Percentiles rank a stretch among this genome's conserved stretches.
Conservation (phyloP, 805 yeast species). For the Wickerhamomyces subpelliculosus region DNA sequence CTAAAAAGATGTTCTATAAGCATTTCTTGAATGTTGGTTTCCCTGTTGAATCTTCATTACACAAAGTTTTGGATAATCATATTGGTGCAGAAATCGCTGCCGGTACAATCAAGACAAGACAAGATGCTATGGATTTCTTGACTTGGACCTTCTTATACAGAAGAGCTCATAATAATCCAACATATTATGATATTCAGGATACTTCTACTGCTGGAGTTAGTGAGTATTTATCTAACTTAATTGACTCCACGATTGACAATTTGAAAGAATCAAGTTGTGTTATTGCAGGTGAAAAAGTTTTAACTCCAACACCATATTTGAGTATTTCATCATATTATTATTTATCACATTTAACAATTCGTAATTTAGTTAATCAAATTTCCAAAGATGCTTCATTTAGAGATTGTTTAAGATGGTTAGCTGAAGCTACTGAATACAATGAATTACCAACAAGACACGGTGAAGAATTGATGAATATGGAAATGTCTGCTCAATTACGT, state of each 20-base stretch:
- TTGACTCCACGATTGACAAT: conserved; percentile 62
- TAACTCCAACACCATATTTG: conserved; percentile 72
- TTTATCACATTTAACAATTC: conserved; percentile 81
- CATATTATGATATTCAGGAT: conserved; percentile 77
- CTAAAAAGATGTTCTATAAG: conserved; percentile 77
- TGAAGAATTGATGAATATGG: conserved; percentile 76
- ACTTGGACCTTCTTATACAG: conserved; percentile 93
- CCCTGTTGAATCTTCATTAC: conserved; percentile 85
- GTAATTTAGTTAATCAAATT: conserved; percentile 55
- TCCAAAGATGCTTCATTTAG: conserved; percentile 41
- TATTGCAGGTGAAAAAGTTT: conserved; percentile 33
- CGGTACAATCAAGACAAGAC: conserved; percentile 90
- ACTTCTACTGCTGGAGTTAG: conserved; percentile 77
- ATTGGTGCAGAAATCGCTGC: conserved; percentile 93
- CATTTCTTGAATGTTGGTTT: conserved; percentile 88
- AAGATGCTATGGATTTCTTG: conserved; percentile 92
- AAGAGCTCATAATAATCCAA: conserved; percentile 89
- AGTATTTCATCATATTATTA: conserved; percentile 87
- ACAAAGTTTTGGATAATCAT: conserved; percentile 78
- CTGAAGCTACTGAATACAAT: conserved; percentile 86
- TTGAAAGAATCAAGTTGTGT: conserved; percentile 72
- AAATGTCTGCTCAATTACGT: conserved; percentile 58
- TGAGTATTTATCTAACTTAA: conserved; percentile 59
- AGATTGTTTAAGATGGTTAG: conserved; percentile 83
- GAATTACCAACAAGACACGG: conserved; percentile 61